Percentiles rank a stretch among this genome's conserved stretches.
Evolutionary conservation across 2,329 filamentous ascomycete species (phyloP).

Genomic region (Trichoderma breve): DNA sequence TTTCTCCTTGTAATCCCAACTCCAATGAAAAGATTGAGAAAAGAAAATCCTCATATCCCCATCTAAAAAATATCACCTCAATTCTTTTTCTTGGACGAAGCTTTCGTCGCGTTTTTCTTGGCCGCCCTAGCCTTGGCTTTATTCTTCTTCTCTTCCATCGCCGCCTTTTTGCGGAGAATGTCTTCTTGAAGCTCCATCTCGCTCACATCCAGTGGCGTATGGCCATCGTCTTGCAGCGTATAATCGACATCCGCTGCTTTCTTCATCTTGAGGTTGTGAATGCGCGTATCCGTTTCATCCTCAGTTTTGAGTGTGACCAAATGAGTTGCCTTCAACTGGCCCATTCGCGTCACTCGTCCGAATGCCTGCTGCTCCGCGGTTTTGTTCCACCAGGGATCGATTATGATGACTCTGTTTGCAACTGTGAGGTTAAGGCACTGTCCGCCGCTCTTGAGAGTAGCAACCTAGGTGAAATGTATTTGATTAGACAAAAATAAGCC

Average conservation of each 20-base stretch:
- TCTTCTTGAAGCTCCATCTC: neutral
- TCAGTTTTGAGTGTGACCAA: neutral
- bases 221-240: slow-evolving; percentile 10
- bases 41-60: too few relatives aligned
- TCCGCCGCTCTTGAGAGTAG: slow-evolving; percentile 35
- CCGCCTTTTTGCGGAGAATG: neutral
- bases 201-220: neutral
- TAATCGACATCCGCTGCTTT: slow-evolving; percentile 3
- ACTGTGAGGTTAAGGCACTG: slow-evolving; percentile 41
- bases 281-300: neutral
- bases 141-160: neutral
- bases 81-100: too few relatives aligned
- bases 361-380: slow-evolving; percentile 61
- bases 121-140: neutral
- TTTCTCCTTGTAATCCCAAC: neutral
- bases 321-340: slow-evolving; percentile 27
- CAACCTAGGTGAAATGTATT: neutral
- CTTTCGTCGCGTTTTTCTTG: neutral
- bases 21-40: too few relatives aligned
- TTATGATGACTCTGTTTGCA: slow-evolving; percentile 52
- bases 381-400: slow-evolving; percentile 62
- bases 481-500: too few relatives aligned
- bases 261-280: neutral
- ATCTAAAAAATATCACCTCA: too few relatives aligned
- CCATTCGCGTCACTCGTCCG: slow-evolving; percentile 61